Conservation (phyloP, 23 red algal species). For the Gracilariopsis chorda region DNA sequence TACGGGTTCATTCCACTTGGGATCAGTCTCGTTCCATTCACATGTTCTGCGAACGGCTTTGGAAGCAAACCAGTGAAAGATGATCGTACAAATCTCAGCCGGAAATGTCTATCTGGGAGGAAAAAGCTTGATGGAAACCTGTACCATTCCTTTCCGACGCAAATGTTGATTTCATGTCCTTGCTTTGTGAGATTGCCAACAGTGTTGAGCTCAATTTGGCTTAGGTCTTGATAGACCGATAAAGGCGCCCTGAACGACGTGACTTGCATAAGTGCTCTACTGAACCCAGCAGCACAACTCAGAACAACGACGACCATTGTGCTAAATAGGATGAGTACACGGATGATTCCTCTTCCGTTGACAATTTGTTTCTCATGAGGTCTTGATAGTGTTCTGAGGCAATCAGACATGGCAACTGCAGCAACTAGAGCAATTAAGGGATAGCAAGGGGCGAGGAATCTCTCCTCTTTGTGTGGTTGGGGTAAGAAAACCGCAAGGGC, state of each 20-base stretch:
- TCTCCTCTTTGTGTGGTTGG: slow-evolving; percentile 97
- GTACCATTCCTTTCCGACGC: slow-evolving; percentile 93
- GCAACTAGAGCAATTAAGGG: slow-evolving; percentile 68
- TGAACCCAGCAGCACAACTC: background rate
- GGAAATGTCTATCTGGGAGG: slow-evolving; percentile 53
- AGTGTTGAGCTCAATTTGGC: background rate
- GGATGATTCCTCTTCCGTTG: background rate
- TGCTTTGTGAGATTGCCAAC: background rate
- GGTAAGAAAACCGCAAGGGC: slow-evolving; percentile 53
- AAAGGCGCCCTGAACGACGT: slow-evolving; percentile 10
- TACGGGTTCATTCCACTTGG: slow-evolving; percentile 20
- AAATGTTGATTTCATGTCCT: slow-evolving; percentile 55
- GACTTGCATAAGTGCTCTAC: slow-evolving; percentile 11
- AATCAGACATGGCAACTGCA: slow-evolving; percentile 39
- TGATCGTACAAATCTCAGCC: slow-evolving; percentile 69
- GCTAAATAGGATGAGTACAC: background rate
- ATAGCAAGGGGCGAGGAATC: slow-evolving; percentile 90
- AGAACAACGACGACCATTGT: background rate
- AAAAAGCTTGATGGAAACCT: slow-evolving; percentile 90
- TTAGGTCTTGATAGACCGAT: slow-evolving; percentile 6
- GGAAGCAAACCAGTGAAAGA: slow-evolving; percentile 39
- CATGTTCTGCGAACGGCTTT: slow-evolving; percentile 26
- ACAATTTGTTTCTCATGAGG: background rate
- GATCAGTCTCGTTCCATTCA: background rate
- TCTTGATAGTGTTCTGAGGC: background rate